Evolutionary conservation across 2,329 filamentous ascomycete species (phyloP), one percentile per base, ranked within the genome.

Genomic region (Ascochyta viciae-villosae): DNA sequence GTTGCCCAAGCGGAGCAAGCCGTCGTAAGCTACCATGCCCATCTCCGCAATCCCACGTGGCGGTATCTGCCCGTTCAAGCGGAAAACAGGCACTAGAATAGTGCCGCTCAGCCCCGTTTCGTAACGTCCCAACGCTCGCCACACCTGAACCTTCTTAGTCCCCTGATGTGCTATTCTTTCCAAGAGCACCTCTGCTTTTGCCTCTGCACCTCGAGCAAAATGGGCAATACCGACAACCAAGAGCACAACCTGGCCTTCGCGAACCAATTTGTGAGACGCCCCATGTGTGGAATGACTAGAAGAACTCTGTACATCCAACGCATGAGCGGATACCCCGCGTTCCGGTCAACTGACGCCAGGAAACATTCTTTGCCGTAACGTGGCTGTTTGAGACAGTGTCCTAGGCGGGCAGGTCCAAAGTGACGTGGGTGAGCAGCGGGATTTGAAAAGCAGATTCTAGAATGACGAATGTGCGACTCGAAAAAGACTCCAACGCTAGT

Each of bases 291-390:
- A 50, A 60, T 34, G 58, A 64, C 66, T 69, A 72, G 66, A 70
- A 69, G 19, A 40, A 44, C 70, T 71, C 67, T 56, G 40, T 56
- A 61, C 63, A 66, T 59, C 61, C 60, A 67, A 64, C 52, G 66
- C 68, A 68, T 72, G 57, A 67, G 62, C 72, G 72, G 72, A 50
- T 62, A 54, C 64, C 67, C 70, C 67, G 57, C 65, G 41, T 63
- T 69, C 73, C 73, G 70, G 49, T 47, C 57, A 61, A 63, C 51
- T 65, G 56, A 61, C 54, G 58, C 61, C 45, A 50, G 55, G 54
- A 62, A 68, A 67, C 53, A 56, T 39, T 26, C 22, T 9, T 33
- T 47, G 47, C 63, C 63, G 63, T 60, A 57, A 64, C 63, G 61
- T 54, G 42, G 57, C 44, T 62, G 63, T 64, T 60, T 64, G 58